Conservation (phyloP, 805 yeast species). For the Peterozyma xylosa region DNA sequence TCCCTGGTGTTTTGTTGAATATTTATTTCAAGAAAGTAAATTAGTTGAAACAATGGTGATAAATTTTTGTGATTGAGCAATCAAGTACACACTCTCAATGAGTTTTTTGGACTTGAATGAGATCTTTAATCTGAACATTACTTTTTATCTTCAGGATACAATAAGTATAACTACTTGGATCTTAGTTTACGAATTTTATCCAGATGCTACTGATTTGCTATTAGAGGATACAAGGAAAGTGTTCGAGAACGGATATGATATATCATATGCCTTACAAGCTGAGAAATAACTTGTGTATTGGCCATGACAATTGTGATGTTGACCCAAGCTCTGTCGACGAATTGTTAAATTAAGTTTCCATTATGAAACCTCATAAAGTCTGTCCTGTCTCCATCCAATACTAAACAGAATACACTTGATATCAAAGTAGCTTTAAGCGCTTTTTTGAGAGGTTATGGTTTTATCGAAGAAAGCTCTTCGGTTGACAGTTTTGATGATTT, state of each 20-base stretch:
- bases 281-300: slow-evolving; percentile 9
- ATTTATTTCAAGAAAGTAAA: slow-evolving; percentile 32
- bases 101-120: slow-evolving; percentile 26
- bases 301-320: slow-evolving; percentile 3
- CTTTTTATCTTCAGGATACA: slow-evolving; percentile 25
- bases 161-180: slow-evolving; percentile 28
- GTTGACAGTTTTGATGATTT: no score
- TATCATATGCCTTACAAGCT: slow-evolving; percentile 7
- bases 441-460: no score
- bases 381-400: no score
- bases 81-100: slow-evolving; percentile 28
- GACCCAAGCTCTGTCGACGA: neutral
- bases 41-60: slow-evolving; percentile 34
- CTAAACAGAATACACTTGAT: no score
- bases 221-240: slow-evolving; percentile 33
- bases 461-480: no score
- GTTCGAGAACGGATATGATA: slow-evolving; percentile 29
- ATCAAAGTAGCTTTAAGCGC: no score
- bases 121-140: slow-evolving; percentile 20
- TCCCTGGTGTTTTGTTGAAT: slow-evolving; percentile 39
- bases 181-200: slow-evolving; percentile 30
- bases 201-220: slow-evolving; percentile 37
- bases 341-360: no score
- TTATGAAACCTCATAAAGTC: no score
- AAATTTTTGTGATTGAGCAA: slow-evolving; percentile 33